phyloP scores from a whole-genome alignment of 768 basidiomycete genomes.

The Serendipita sp. region DNA sequence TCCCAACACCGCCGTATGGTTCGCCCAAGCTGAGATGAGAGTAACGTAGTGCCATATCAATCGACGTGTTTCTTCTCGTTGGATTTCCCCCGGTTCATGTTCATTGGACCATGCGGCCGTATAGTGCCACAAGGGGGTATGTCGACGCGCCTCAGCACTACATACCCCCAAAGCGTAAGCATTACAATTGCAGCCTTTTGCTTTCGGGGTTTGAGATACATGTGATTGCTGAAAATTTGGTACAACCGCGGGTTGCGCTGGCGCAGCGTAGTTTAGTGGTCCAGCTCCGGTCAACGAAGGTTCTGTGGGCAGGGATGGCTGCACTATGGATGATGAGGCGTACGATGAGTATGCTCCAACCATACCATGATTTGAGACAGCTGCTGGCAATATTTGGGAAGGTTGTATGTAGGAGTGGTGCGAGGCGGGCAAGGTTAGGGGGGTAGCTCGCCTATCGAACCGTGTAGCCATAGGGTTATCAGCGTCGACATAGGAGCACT shows the following conservation, averaged over 20 bases:
- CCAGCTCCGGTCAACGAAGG: too few relatives aligned
- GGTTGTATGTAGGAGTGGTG: too few relatives aligned
- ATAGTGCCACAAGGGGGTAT: constrained; percentile 31
- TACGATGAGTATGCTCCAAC: too few relatives aligned
- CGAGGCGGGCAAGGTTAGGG: constrained; percentile 22
- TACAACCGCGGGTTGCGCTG: too few relatives aligned
- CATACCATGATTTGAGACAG: too few relatives aligned
- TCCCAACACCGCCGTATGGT: constrained; percentile 33
- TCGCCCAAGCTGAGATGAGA: constrained; percentile 34
- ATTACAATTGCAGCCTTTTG: not conserved
- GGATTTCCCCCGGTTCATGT: constrained; percentile 41
- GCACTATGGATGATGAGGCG: too few relatives aligned
- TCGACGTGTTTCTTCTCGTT: constrained; percentile 56
- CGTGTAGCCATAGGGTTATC: constrained; percentile 36
- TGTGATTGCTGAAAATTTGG: too few relatives aligned
- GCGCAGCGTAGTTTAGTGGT: too few relatives aligned
- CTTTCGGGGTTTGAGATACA: not conserved
- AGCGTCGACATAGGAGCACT: constrained; percentile 41
- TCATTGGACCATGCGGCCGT: constrained; percentile 44
- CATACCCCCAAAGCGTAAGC: not conserved
- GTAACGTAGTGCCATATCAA: constrained; percentile 63
- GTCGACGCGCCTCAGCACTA: not conserved
- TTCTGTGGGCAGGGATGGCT: too few relatives aligned
- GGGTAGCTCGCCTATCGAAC: constrained; percentile 38
- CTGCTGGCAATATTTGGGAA: too few relatives aligned